These are phyloP conservation scores for Suillus tomentosus DNA, from an alignment of 768 basidiomycete species.

Conservation along the genomic window DNA sequence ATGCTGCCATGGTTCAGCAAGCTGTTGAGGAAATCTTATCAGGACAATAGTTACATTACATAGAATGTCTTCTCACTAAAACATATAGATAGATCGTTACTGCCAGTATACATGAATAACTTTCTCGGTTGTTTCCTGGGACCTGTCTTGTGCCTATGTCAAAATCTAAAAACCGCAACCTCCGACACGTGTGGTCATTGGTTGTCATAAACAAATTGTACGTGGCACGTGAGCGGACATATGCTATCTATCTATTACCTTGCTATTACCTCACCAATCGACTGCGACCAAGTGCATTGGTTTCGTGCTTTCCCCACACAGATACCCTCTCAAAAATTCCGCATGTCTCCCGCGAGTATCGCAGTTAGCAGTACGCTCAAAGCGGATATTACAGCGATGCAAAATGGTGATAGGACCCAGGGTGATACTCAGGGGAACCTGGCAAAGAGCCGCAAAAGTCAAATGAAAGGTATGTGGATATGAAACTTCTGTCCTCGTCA, in stretches of 20 bases:
- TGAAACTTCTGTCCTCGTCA: background rate
- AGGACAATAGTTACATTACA: constrained; percentile 3
- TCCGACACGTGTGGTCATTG: background rate
- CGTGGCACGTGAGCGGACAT: background rate
- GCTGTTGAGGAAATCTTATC: constrained; percentile 41
- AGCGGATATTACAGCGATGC: background rate
- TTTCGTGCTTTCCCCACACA: background rate
- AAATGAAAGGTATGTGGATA: constrained; percentile 1
- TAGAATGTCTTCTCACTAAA: background rate
- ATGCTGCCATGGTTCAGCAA: constrained; percentile 44
- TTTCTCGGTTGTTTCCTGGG: background rate
- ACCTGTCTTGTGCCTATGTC: background rate
- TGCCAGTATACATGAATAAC: background rate
- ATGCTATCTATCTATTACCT: background rate
- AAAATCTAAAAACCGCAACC: background rate
- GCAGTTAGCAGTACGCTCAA: constrained; percentile 1
- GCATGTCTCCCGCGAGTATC: background rate
- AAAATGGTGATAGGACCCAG: background rate
- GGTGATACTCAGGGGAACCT: constrained; percentile 5
- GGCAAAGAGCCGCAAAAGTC: background rate
- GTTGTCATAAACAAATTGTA: background rate
- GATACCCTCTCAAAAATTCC: background rate
- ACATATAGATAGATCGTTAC: background rate
- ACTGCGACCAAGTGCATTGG: background rate
- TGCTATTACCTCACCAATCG: constrained; percentile 4